Evolutionary conservation across 495 filamentous ascomycete species (phyloP).

Genomic region (Penicillium crystallinum): DNA sequence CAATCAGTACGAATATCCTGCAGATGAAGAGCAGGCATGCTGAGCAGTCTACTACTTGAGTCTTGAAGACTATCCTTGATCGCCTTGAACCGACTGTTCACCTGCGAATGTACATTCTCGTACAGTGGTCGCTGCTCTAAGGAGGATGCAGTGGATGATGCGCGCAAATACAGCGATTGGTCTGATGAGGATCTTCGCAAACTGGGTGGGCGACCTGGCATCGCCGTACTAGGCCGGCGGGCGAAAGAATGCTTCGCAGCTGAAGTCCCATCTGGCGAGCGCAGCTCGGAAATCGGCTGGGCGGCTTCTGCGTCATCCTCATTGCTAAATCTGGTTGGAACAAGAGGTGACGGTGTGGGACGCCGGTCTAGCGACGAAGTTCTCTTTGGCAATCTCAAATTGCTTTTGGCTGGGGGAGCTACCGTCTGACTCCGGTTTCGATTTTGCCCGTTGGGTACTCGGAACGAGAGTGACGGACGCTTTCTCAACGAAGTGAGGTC

Average conservation of each 20-base stretch:
- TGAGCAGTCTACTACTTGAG: conserved; percentile 67
- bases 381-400: neutral
- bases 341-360: neutral
- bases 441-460: conserved; percentile 24
- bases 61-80: conserved; percentile 85
- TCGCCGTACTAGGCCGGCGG: conserved; percentile 21
- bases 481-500: conserved; percentile 41
- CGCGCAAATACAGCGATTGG: conserved; percentile 60
- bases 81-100: conserved; percentile 85
- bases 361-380: conserved; percentile 12
- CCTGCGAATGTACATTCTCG: conserved; percentile 65
- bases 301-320: conserved; percentile 20
- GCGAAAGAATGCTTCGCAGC: conserved; percentile 34
- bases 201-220: conserved; percentile 24
- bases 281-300: conserved; percentile 25
- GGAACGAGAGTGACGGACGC: conserved; percentile 45
- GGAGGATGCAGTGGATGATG: conserved; percentile 71
- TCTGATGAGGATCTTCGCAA: conserved; percentile 67
- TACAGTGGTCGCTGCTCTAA: conserved; percentile 84
- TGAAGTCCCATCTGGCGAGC: conserved; percentile 24
- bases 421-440: conserved; percentile 29
- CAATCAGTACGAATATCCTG: conserved; percentile 45
- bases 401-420: conserved; percentile 7
- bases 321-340: neutral
- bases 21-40: conserved; percentile 51